Base-by-base conservation (phyloP, 139 green algal species). In the Chlorella sp. region DNA sequence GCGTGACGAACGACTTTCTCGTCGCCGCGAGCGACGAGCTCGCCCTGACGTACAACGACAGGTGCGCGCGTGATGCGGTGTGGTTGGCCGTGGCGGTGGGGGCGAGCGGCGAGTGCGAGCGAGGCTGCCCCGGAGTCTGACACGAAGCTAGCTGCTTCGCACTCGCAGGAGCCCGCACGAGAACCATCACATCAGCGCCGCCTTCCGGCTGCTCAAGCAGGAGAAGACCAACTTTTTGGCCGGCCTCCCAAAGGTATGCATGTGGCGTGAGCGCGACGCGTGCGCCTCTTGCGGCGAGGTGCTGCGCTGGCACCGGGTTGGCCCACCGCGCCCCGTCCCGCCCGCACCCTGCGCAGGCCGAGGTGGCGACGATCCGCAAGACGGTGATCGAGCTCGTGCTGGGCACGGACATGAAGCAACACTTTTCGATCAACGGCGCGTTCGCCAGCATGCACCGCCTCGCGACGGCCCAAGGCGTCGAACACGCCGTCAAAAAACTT, bases 341-440 rank as follows among this genome's bases (percentile, higher is more conserved):
- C n/a, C n/a, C n/a, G n/a, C n/a, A n/a, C n/a, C n/a, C n/a, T n/a
- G n/a, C 17, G 42, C 42, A 55, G 42, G 17, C 10, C 42, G 42
- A 55, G 24, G 31, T 67, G 69, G 69, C 75, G 24, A 79, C 65
- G 2, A 51, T 90, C 31, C 82, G 86, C 23, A 69, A 72, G 36
- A 72, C 80, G 36, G 74, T 91, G 49, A 89, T 91, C 50, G 83
- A 89, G 62, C 76, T 87, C 75, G 83, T 90, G 55, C 80, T 88
- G 2, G 83, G 78, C 22, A 90, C 85, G 34, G 85, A 90, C 74
- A 90, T 90, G 85, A 90, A 90, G 80, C 75, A 82, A 49, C 85
- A 90, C 74, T 90, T 92, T 74, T 71, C 83, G 27, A 85, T 92
- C 62, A 77, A 88, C 42, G 42, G 42, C 42, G 42, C 42, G 10